Evolutionary conservation across 768 basidiomycete genomes (phyloP), one percentile per base, ranked within the genome.

Genomic region (Kwoniella botswanensis): DNA sequence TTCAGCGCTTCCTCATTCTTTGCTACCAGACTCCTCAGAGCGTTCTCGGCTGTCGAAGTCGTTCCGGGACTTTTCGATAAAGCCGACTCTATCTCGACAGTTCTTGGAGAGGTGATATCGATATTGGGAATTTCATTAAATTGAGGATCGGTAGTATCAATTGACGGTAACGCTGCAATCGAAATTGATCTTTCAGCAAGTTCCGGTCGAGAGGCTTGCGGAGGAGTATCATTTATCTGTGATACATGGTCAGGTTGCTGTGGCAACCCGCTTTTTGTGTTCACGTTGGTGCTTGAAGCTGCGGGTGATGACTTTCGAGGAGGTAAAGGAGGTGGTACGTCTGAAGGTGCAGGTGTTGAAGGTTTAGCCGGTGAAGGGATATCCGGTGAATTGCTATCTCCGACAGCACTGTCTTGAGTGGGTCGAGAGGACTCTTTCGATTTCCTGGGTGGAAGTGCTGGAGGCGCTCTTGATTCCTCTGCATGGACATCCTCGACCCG

Each of bases 31-130:
- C 60, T 60, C 52, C 76, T 65, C 55, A 76, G 44, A 10, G 76
- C 70, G 56, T 68, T 50, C 56, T 76, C 76, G 9, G 76, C 76
- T 11, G 15, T 56, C 29, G 75, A 74, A 56, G 58, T 15, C 18
- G 65, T 56, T 13, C 21, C 58, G 13, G 59, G 58, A 21, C 44
- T 64, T 64, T 56, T 43, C 18, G 35, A 43, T 50, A 58, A 22
- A 7, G 12, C 1, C 17, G 42, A 42, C n/a, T 35, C 21, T 18
- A 62, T 60, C 21, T 56, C 63, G 29, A 13, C 18, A 3, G 72
- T 44, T 21, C 29, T 52, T 26, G 63, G 52, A 10, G 59, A 57
- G 12, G 29, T 18, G 52, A 50, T 11, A 22, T 65, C 54, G 70
- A 44, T 41, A 18, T 65, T 57, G 56, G 41, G 42, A 21, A 42